phyloP scores from a whole-genome alignment of 352 stramenopile genomes.

The Globisporangium spinosum region DNA sequence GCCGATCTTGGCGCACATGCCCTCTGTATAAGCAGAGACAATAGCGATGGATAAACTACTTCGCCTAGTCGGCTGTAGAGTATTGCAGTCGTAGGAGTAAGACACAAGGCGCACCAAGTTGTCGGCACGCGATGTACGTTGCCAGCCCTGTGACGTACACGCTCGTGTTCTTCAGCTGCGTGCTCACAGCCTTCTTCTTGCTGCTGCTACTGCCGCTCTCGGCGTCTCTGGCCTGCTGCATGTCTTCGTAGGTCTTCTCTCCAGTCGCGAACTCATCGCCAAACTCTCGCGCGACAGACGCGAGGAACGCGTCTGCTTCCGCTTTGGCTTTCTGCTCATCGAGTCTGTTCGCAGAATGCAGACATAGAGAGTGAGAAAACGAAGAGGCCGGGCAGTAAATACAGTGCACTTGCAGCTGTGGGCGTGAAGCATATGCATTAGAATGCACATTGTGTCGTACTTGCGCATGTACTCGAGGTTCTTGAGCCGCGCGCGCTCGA shows the following conservation, averaged over 20 bases:
- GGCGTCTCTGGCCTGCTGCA: not conserved
- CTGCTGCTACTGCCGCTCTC: not conserved
- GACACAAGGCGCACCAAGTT: slow-evolving; percentile 46
- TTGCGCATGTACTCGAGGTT: slow-evolving; percentile 79
- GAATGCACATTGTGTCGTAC: slow-evolving; percentile 13
- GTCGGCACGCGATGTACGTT: slow-evolving; percentile 79
- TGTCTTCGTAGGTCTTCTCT: slow-evolving; percentile 13
- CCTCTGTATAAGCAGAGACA: slow-evolving; percentile 33
- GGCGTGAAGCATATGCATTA: no score
- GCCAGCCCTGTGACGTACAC: slow-evolving; percentile 78
- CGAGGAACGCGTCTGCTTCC: slow-evolving; percentile 44
- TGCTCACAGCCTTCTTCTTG: slow-evolving; percentile 11
- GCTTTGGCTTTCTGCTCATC: slow-evolving; percentile 41
- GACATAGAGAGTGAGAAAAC: not conserved
- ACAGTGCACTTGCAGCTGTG: not conserved
- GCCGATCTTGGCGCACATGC: slow-evolving; percentile 60
- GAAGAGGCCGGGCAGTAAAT: not conserved
- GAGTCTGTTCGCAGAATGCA: slow-evolving; percentile 27
- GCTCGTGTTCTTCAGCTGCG: slow-evolving; percentile 52
- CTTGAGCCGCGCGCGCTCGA: slow-evolving; percentile 56
- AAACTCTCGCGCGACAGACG: slow-evolving; percentile 22
- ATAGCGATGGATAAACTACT: not conserved
- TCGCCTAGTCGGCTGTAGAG: no score
- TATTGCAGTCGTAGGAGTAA: no score
- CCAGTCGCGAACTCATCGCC: slow-evolving; percentile 18